These are phyloP conservation scores for Aspergillus pseudoglaucus DNA, from an alignment of 2,329 filamentous ascomycete species.

Conservation along the genomic window DNA sequence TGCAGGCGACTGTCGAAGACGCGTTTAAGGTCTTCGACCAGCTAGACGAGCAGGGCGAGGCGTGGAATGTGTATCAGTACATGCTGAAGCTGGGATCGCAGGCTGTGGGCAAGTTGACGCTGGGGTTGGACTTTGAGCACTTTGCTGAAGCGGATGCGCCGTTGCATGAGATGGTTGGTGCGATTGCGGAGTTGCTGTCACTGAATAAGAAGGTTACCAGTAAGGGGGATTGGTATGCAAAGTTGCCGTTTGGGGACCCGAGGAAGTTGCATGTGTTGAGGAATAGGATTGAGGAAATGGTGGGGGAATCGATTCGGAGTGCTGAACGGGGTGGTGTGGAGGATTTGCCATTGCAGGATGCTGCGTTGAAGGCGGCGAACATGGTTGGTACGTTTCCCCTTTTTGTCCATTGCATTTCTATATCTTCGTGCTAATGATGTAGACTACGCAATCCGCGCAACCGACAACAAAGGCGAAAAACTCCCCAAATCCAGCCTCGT, in stretches of 20 bases:
- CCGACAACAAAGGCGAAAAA: constrained; percentile 50
- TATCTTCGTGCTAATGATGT: too few species aligned
- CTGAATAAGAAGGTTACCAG: constrained; percentile 56
- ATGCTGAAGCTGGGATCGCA: constrained; percentile 45
- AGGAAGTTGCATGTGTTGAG: constrained; percentile 29
- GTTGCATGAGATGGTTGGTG: constrained; percentile 46
- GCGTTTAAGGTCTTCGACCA: constrained; percentile 44
- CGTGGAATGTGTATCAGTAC: constrained; percentile 46
- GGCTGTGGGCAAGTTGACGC: constrained; percentile 39
- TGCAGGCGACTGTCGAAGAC: constrained; percentile 50
- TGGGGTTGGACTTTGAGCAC: constrained; percentile 42
- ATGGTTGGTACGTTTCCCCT: constrained; percentile 40
- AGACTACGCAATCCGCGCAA: constrained; percentile 51
- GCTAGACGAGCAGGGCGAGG: constrained; percentile 42
- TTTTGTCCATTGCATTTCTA: too few species aligned
- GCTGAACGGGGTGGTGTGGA: constrained; percentile 16
- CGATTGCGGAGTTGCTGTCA: constrained; percentile 46
- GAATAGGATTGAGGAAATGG: constrained; percentile 14
- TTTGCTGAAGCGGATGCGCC: constrained; percentile 41
- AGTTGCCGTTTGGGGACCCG: constrained; percentile 54
- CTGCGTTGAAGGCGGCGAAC: constrained; percentile 34
- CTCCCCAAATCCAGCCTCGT: constrained; percentile 42
- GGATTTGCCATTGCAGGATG: constrained; percentile 34
- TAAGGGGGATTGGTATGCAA: constrained; percentile 50
- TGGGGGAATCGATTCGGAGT: constrained; percentile 16